These are phyloP conservation scores for Pleurotus tuber-regium DNA, from an alignment of 768 basidiomycete species.

Conservation along the genomic window DNA sequence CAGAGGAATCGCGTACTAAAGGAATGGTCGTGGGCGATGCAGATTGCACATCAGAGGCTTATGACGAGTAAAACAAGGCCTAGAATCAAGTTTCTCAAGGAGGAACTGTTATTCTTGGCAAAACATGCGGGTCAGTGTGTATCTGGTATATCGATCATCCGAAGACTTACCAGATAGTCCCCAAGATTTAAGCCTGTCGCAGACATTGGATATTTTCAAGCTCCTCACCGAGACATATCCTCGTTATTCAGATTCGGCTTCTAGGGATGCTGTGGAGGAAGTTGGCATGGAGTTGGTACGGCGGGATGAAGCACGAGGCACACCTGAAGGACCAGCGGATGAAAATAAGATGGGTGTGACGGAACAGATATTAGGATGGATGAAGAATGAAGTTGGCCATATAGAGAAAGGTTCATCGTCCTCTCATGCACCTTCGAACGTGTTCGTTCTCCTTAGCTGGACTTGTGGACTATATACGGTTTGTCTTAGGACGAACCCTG, in stretches of 20 bases:
- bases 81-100: slow-evolving; percentile 57
- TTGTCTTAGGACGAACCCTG: slow-evolving; percentile 41
- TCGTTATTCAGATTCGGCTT: slow-evolving; percentile 70
- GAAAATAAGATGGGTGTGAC: slow-evolving; percentile 55
- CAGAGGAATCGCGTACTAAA: slow-evolving; percentile 47
- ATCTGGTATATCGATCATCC: too few species aligned
- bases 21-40: slow-evolving; percentile 55
- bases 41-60: slow-evolving; percentile 49
- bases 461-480: slow-evolving; percentile 58
- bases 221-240: slow-evolving; percentile 76
- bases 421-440: slow-evolving; percentile 55
- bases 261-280: slow-evolving; percentile 67
- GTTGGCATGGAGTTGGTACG: slow-evolving; percentile 63
- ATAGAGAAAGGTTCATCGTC: slow-evolving; percentile 50
- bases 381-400: slow-evolving; percentile 61
- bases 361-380: slow-evolving; percentile 76
- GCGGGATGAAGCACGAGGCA: slow-evolving; percentile 56
- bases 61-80: slow-evolving; percentile 51
- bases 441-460: slow-evolving; percentile 75
- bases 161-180: too few species aligned
- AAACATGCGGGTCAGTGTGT: slow-evolving; percentile 56
- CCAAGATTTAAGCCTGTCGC: slow-evolving; percentile 57
- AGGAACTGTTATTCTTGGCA: slow-evolving; percentile 57
- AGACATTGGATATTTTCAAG: slow-evolving; percentile 67
- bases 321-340: slow-evolving; percentile 32